Conservation (phyloP, 2,329 filamentous ascomycete genomes). For the Blastomyces percursus region DNA sequence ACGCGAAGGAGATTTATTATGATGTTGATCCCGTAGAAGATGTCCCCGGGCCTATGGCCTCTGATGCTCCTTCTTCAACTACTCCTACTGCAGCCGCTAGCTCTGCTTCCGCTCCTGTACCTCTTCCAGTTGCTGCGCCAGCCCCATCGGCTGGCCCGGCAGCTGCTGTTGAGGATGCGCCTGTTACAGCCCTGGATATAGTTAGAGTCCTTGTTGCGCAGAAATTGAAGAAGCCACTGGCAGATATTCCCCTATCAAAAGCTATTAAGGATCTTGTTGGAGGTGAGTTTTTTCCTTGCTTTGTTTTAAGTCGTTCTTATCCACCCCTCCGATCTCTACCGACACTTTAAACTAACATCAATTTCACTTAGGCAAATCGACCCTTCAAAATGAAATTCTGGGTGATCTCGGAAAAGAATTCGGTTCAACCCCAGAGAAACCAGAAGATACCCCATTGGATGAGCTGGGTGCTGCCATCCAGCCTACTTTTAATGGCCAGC, state of each 20-base stretch:
- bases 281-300: constrained; percentile 48
- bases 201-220: constrained; percentile 83
- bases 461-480: constrained; percentile 94
- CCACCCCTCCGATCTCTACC: background rate
- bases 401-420: constrained; percentile 98
- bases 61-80: constrained; percentile 25
- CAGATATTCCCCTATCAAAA: constrained; percentile 85
- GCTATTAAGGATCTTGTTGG: constrained; percentile 98
- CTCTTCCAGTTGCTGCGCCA: constrained; percentile 48
- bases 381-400: constrained; percentile 95
- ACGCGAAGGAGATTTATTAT: constrained; percentile 98
- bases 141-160: constrained; percentile 70
- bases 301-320: background rate
- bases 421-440: constrained; percentile 94
- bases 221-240: constrained; percentile 89
- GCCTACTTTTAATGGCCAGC: constrained; percentile 94
- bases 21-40: constrained; percentile 93
- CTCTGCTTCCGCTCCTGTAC: constrained; percentile 39
- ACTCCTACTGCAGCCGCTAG: constrained; percentile 30
- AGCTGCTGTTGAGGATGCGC: constrained; percentile 72
- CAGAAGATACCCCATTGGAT: constrained; percentile 92
- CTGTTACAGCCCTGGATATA: constrained; percentile 80
- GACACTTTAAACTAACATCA: background rate
- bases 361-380: constrained; percentile 71
- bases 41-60: constrained; percentile 50